Conservation (phyloP, 2,329 filamentous ascomycete genomes). For the Phyllosticta citrichinensis region DNA sequence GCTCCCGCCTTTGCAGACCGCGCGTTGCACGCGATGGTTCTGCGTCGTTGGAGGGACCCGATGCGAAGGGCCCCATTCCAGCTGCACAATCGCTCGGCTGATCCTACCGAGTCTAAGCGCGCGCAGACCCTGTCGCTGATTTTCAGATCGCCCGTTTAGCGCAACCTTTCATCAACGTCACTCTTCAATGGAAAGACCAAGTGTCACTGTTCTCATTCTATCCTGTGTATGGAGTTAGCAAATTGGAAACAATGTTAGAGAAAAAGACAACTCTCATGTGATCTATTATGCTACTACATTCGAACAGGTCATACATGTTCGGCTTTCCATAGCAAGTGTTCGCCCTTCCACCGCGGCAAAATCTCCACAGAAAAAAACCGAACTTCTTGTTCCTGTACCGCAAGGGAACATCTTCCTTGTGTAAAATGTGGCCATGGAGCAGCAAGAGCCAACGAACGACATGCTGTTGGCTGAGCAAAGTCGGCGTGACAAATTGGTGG, state of each 20-base stretch:
- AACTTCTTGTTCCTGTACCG: not conserved
- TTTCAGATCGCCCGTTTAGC: not conserved
- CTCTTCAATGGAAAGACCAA: not conserved
- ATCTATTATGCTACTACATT: not conserved
- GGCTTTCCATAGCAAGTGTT: not conserved
- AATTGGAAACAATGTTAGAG: not conserved
- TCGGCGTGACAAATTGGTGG: too few relatives aligned
- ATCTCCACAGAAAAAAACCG: not conserved
- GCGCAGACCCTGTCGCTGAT: not conserved
- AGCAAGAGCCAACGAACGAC: not conserved
- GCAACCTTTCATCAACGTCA: not conserved
- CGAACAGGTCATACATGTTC: not conserved
- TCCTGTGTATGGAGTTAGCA: not conserved
- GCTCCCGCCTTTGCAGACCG: not conserved
- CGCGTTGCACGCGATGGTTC: not conserved
- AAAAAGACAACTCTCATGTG: not conserved
- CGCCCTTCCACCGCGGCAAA: not conserved
- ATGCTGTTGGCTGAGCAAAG: not conserved
- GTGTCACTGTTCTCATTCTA: not conserved
- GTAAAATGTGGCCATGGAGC: not conserved
- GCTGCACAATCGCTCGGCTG: not conserved
- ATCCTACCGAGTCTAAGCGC: not conserved
- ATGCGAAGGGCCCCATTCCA: not conserved
- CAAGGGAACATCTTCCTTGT: not conserved
- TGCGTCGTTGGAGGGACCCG: not conserved